These are phyloP conservation scores for Globisporangium solare DNA, from an alignment of 352 stramenopile species.

Conservation along the genomic window DNA sequence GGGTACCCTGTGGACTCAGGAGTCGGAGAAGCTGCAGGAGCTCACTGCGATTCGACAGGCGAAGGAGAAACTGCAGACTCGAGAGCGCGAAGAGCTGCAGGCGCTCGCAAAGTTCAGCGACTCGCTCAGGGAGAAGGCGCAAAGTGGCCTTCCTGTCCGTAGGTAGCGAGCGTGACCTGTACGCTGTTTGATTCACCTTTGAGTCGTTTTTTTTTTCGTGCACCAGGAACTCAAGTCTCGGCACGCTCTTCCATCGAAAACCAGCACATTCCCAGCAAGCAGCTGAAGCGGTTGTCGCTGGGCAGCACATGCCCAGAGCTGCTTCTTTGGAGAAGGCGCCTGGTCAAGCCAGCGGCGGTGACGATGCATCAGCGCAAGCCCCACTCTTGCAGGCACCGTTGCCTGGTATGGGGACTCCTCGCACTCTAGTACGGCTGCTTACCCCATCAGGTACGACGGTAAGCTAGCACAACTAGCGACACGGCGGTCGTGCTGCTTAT, in stretches of 20 bases:
- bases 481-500: no score
- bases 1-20: slow-evolving; percentile 40
- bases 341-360: no score
- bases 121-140: slow-evolving; percentile 22
- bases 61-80: slow-evolving; percentile 24
- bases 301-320: neutral
- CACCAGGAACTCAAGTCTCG: slow-evolving; percentile 29
- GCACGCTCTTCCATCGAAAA: slow-evolving; percentile 13
- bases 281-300: neutral
- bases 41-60: slow-evolving; percentile 30
- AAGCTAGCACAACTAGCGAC: no score
- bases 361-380: no score
- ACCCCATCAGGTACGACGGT: no score
- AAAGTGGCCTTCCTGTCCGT: neutral
- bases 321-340: no score
- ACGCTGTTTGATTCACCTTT: no score
- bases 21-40: slow-evolving; percentile 40
- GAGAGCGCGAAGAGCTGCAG: slow-evolving; percentile 27
- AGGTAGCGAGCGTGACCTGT: neutral
- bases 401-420: no score
- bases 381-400: no score
- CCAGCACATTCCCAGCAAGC: slow-evolving; percentile 24
- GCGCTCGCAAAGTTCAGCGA: slow-evolving; percentile 28
- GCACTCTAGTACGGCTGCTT: no score
- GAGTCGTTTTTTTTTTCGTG: neutral